A percentile compares a stretch with the other conserved stretches of the same genome.
phyloP scores from a whole-genome alignment of 2,329 filamentous ascomycete species.

The Samsoniella hepiali region DNA sequence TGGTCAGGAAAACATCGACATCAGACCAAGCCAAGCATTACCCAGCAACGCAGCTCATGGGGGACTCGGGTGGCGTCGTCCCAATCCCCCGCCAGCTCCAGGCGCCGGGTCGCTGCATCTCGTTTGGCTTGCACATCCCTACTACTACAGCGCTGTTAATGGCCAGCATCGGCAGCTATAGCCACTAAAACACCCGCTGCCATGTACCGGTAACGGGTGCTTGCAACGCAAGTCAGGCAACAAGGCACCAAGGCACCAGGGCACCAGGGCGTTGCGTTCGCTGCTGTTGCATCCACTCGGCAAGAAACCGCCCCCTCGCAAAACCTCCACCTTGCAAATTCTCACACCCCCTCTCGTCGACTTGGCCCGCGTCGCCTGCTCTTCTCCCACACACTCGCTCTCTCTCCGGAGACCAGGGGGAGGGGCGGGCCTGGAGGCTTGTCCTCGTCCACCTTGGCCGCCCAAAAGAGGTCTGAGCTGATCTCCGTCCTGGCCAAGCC shows the following conservation, averaged over 20 bases:
- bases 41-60: background rate
- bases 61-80: too few relatives aligned
- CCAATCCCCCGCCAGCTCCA: background rate
- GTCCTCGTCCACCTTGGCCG: background rate
- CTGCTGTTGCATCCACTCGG: background rate
- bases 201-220: background rate
- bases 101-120: background rate
- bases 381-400: background rate
- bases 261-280: background rate
- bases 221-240: background rate
- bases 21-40: too few relatives aligned
- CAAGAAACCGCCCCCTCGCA: background rate
- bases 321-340: background rate
- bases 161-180: background rate
- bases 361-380: background rate
- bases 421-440: background rate
- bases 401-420: background rate
- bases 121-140: too few relatives aligned
- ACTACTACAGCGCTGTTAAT: background rate
- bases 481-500: background rate
- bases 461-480: slow-evolving; percentile 11
- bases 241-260: too few relatives aligned
- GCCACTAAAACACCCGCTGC: background rate
- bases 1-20: background rate
- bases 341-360: background rate